Evolutionary conservation across 2,329 filamentous ascomycete species (phyloP).

Genomic region (Cordyceps tenuipes): DNA sequence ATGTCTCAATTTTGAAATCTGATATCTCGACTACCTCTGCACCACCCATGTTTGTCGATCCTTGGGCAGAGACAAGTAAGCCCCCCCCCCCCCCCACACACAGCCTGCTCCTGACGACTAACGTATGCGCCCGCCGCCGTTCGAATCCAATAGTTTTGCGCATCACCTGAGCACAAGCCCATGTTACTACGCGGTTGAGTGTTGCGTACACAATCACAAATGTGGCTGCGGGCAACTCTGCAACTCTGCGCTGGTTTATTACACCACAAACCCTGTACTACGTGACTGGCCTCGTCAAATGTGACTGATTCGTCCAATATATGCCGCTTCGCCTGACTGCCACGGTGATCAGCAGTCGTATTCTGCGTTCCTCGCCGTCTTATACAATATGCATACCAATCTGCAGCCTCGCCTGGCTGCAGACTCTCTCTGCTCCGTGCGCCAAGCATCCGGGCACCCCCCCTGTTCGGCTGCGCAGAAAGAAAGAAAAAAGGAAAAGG

Average conservation of each 20-base stretch:
- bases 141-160: background rate
- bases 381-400: background rate
- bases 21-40: background rate
- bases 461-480: background rate
- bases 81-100: background rate
- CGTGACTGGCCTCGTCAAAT: background rate
- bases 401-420: background rate
- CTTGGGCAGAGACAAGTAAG: background rate
- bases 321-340: background rate
- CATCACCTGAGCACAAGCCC: conserved; percentile 3
- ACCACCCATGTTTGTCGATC: background rate
- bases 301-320: background rate
- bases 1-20: background rate
- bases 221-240: background rate
- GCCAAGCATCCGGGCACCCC: background rate
- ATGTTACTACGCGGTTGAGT: background rate
- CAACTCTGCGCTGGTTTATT: background rate
- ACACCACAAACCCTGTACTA: background rate
- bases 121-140: background rate
- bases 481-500: background rate
- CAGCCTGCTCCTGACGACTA: background rate
- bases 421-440: background rate
- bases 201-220: background rate
- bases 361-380: background rate
- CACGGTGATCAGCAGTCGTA: background rate